Evolutionary conservation across 2,329 filamentous ascomycete species (phyloP), one percentile per base, ranked within the genome.

Genomic region (Verticillium nonalfalfae): DNA sequence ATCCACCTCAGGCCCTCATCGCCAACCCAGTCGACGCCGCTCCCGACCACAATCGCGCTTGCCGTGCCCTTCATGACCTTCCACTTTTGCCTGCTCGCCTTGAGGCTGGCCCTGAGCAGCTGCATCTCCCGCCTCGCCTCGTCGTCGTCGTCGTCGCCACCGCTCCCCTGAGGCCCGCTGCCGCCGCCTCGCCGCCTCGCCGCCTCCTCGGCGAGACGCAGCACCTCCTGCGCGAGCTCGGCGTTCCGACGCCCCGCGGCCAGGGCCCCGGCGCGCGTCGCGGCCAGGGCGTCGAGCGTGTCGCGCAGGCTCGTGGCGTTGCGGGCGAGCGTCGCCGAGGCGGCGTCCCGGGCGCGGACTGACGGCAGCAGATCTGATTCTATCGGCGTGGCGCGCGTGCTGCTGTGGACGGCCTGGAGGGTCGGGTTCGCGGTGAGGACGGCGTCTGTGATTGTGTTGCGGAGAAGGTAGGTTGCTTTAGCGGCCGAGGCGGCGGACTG

Each of bases 11-110:
- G 76, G 62, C 79, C 80, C 59, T 86, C 81, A 73, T 96, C 87
- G 50, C 83, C 78, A 13, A 85, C 86, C 92, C 92, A 96, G 70
- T 96, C 87, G 60, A 95, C 80, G 56, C 92, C 92, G 72, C 91
- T 96, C 3, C 90, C 91, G 5, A 86, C 90, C 56, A 96, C 84
- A 60, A 93, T 82, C 18, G 89, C 91, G 69, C 89, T 90, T n/a
- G 90, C 82, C 52, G 92, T 85, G 31, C 85, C 90, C 76, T 94
- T 95, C 73, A 94, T 84, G 21, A 89, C 86, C 68, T 86, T 85
- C 87, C 88, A 91, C 69, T 83, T 83, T 66, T 86, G 85, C 64
- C 84, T 84, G 71, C 86, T 88, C 26, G 78, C 77, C 68, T 82
- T 86, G 62, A 90, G 75, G 50, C 87, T 81, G 6, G 72, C 75